Evolutionary conservation across 1,284 basidiomycete genomes (phyloP), one percentile per base, ranked within the genome.

Genomic region (Phlebopus sp.): DNA sequence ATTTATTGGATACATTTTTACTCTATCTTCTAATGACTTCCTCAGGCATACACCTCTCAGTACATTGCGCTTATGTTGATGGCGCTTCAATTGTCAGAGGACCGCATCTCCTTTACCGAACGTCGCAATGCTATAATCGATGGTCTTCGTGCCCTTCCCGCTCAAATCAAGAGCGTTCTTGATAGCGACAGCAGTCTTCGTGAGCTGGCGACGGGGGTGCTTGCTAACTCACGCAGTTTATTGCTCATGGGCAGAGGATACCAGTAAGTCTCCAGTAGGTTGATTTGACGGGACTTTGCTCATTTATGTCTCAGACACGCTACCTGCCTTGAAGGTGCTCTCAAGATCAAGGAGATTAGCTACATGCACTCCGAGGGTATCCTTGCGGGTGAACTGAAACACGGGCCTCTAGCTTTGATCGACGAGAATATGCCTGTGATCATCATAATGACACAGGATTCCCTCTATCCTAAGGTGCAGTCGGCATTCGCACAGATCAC

Each of bases 321-420:
- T 9, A 99, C 97, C 14, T 98, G 95, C 70, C 79, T 99, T 47
- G 97, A 99, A 71, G 97, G 94, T 55, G 97, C 97, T 2, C 76
- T 99, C 59, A 99, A 99, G 81, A 99, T 99, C 78, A 99, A 99
- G 77, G 97, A 99, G 78, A 94, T 98, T 68, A 85, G 82, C 49
- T 93, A 94, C 72, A 90, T 92, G 86, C 90, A 93, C 69, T 90
- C 86, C 38, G 91, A 94, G 71, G 90, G 79, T 68, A 97, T 99
- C 68, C 84, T 99, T 47, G 96, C 96, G 34, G 96, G 96, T 59
- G 97, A 99, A 75, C 79, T 99, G 59, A 99, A 99, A 77, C 97
- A 99, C 69, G 97, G 97, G 43, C 97, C 97, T 46, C 84, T 99
- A 47, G 96, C 97, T 46, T 75, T 99, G 55, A 90, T 99, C 65